phyloP scores from a whole-genome alignment of 495 filamentous ascomycete genomes.

The Penicillium salamii region DNA sequence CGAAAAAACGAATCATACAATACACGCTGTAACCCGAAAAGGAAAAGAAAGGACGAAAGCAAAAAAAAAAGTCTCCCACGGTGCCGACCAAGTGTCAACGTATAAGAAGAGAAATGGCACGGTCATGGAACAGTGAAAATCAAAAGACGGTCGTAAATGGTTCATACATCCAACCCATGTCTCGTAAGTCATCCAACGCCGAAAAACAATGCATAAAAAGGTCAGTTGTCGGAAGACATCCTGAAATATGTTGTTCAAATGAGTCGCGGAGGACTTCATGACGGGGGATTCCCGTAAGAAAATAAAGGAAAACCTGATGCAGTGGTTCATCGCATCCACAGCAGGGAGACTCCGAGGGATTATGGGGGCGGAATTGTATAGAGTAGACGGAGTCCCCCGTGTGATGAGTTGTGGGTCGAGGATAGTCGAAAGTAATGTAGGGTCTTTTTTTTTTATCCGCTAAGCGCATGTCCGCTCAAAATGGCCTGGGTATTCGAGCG shows the following conservation, averaged over 20 bases:
- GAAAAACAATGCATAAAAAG: constrained; percentile 34
- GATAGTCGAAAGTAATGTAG: background rate
- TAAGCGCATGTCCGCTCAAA: constrained; percentile 49
- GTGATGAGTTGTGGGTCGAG: background rate
- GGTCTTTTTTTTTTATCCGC: constrained; percentile 25
- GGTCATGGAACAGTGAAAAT: constrained; percentile 27
- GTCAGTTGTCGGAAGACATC: constrained; percentile 6
- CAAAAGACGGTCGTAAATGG: constrained; percentile 35
- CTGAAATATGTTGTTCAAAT: constrained; percentile 9
- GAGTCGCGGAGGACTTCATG: background rate
- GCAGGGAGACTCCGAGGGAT: background rate
- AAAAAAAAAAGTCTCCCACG: constrained; percentile 36
- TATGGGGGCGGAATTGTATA: background rate
- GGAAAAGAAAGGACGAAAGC: no score
- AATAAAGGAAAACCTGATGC: background rate
- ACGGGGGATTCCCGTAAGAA: background rate
- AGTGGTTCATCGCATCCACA: background rate
- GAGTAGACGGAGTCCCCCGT: background rate
- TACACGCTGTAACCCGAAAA: constrained; percentile 47
- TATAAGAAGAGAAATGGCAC: constrained; percentile 27
- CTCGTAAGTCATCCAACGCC: constrained; percentile 43
- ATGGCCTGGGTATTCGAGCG: constrained; percentile 49
- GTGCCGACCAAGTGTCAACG: constrained; percentile 32
- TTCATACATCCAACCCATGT: constrained; percentile 49
- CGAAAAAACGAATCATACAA: constrained; percentile 39